Evolutionary conservation across 225 moss, liverwort and hornwort species (phyloP), one percentile per base, ranked within the genome.

Genomic region (Lunularia cruciata): DNA sequence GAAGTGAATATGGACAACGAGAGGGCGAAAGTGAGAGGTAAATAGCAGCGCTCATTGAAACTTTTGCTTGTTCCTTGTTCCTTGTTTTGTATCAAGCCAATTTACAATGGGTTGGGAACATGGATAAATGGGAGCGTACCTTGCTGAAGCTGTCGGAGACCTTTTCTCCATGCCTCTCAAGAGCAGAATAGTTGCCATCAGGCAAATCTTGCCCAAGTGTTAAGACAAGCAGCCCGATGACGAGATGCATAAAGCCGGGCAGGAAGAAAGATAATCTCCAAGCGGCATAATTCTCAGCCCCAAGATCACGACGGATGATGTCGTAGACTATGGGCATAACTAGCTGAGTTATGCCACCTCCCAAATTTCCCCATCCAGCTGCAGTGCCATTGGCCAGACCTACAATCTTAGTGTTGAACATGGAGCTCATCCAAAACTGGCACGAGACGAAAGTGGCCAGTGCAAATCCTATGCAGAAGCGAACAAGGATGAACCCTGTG

Each of bases 341-440:
- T 48, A 90, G 90, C 47, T 90, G 90, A 8, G 86, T 88, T 10
- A 87, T 82, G 2, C 90, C 90, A 15, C 90, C 90, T 4, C 90
- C 90, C 5, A 90, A 75, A 39, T 90, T 90, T 0, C 90, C 90
- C 90, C 90, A 90, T 0, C 90, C 90, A 16, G 88, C 90, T 0
- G 90, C 90, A 3, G 87, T 76, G 6, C 90, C 90, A 4, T 90
- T 88, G n/a, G 88, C 90, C 0, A 87, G 80, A 12, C 90, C 90
- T 25, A 90, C 90, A 39, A 90, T 90, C 63, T 87, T 83, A 73
- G 79, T 83, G 74, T 85, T 90, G 77, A 90, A 90, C 83, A 90
- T 81, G 76, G 89, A 90, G 76, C 87, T 90, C 90, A 90, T 90
- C 90, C 90, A 90, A 78, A 83, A 90, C 84, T 90, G 90, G 78